These are phyloP conservation scores for Xylaria digitata DNA, from an alignment of 2,329 filamentous ascomycete species.

Conservation along the genomic window DNA sequence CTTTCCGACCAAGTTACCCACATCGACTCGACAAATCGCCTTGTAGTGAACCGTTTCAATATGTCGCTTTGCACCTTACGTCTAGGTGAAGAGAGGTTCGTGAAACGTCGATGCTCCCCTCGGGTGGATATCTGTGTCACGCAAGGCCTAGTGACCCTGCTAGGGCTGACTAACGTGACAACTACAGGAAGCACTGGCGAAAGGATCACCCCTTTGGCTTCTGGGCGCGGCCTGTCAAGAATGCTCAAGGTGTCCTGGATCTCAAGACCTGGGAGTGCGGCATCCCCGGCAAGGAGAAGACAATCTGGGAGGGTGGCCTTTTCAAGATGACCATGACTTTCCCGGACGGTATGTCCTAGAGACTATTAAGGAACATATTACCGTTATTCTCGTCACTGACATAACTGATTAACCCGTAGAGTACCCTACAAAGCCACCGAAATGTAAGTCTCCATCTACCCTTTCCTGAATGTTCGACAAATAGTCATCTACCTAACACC, in stretches of 20 bases:
- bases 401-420: conserved; percentile 64
- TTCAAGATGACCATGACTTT: conserved; percentile 96
- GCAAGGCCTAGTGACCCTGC: not conserved
- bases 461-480: not conserved
- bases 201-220: conserved; percentile 98
- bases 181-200: conserved; percentile 89
- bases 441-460: conserved; percentile 74
- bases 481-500: conserved; percentile 25
- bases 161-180: conserved; percentile 31
- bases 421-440: conserved; percentile 98
- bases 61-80: conserved; percentile 93
- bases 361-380: not conserved
- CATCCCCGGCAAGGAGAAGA: conserved; percentile 95
- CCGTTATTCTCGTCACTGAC: conserved; percentile 25
- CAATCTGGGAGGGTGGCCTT: conserved; percentile 95
- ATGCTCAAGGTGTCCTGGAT: conserved; percentile 82
- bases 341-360: conserved; percentile 79
- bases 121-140: not conserved
- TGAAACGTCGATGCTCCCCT: conserved; percentile 29
- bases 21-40: not conserved
- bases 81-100: conserved; percentile 87
- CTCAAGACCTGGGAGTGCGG: conserved; percentile 97
- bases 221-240: conserved; percentile 88
- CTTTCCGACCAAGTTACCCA: not conserved
- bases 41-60: conserved; percentile 14